Base-by-base conservation (phyloP, 2,329 filamentous ascomycete species). In the Aschersonia sp. region DNA sequence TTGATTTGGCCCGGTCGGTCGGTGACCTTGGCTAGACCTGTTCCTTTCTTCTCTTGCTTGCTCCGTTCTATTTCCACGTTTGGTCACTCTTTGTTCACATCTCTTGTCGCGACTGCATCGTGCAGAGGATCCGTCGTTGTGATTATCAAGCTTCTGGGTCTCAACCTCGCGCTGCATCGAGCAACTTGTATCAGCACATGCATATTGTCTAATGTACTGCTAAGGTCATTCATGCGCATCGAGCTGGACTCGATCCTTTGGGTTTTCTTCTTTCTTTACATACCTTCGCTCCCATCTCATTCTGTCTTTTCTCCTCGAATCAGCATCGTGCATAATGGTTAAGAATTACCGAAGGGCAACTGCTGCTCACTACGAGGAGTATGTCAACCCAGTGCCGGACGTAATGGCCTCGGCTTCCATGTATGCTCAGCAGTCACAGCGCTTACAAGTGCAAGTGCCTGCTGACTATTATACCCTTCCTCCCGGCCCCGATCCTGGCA, bases 341-440 rank as follows among this genome's bases (percentile, higher is more conserved):
- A 72, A 68, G 57, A 67, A 72, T 54, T 62, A 61, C 6, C 64
- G 68, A 51, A 63, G 62, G 48, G 59, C 66, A 43, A 71, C 66
- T 56, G 55, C 49, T 45, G 52, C 58, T 9, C 59, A 60, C 43
- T 56, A 55, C 46, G 55, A 20, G 20, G 20, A 56, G 48, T 64
- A 64, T 51, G 51, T 55, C 35, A 61, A 65, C 51, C 58, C 59
- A 30, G 59, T 72, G 53, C 61, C 66, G 3, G 59, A 66, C 31
- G 64, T 68, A 44, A 60, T 72, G 35, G 66, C 64, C 40, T 62
- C 69, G 5, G 60, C 69, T 30, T 59, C 67, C 50, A 62, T 71
- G 54, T 69, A 68, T 53, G 64, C 60, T 51, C 65, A 62, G 55
- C 62, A 65, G 30, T 62, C 61, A 54, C 61, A 63, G n/a, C 67